phyloP scores from a whole-genome alignment of 2,329 filamentous ascomycete species.

The Colletotrichum chrysophilum region DNA sequence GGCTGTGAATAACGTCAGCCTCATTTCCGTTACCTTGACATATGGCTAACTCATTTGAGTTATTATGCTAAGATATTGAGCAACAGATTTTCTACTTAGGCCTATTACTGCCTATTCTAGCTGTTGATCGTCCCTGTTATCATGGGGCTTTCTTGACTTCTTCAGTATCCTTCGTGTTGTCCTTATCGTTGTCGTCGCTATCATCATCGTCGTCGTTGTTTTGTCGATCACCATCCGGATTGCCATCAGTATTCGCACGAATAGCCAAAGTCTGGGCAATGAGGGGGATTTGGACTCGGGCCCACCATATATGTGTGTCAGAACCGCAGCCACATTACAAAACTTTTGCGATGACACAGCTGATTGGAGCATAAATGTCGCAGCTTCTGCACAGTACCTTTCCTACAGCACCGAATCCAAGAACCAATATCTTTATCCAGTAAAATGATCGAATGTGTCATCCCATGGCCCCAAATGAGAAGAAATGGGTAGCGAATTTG shows the following conservation, averaged over 20 bases:
- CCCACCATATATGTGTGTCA: too few species aligned
- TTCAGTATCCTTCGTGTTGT: fast-evolving
- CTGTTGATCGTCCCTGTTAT: too few species aligned
- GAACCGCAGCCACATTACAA: not conserved
- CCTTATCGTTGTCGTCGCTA: too few species aligned
- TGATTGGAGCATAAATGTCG: not conserved
- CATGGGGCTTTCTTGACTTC: not conserved
- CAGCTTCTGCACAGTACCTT: not conserved
- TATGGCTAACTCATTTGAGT: too few species aligned
- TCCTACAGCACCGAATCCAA: not conserved
- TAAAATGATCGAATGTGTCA: not conserved
- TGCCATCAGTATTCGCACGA: not conserved
- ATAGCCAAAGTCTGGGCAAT: not conserved
- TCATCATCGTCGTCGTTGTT: not conserved
- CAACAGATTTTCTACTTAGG: too few species aligned
- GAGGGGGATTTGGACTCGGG: not conserved
- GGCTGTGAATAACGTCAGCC: too few species aligned
- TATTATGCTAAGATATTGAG: too few species aligned
- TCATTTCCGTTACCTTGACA: not conserved
- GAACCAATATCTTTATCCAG: not conserved
- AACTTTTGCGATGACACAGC: not conserved
- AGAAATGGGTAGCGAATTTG: too few species aligned
- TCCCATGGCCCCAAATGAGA: not conserved
- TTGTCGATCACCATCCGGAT: not conserved
- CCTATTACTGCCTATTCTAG: too few species aligned